These are phyloP conservation scores for Carnegiea gigantea DNA, from an alignment of 179 eudicot species.

Conservation along the genomic window DNA sequence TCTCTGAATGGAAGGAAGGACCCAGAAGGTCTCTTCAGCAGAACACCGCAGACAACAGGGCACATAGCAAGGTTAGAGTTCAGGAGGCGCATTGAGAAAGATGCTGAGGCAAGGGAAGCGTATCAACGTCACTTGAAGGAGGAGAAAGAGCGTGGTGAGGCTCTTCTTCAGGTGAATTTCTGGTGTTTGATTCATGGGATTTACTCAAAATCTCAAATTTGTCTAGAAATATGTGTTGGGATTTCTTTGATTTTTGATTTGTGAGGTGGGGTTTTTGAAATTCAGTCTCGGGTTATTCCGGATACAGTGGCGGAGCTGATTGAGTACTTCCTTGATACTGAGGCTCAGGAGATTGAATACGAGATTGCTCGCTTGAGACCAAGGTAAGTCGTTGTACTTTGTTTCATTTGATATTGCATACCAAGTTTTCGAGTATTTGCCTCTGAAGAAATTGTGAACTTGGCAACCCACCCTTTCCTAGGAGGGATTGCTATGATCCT, in stretches of 20 bases:
- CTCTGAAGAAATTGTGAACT: too few species aligned
- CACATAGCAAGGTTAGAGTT: constrained; percentile 69
- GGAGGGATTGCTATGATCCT: neutral
- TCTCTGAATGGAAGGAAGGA: constrained; percentile 49
- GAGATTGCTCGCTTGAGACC: constrained; percentile 87
- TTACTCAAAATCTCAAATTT: neutral
- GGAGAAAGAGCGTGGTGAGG: constrained; percentile 67
- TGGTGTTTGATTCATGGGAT: neutral
- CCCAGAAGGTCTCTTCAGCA: constrained; percentile 70
- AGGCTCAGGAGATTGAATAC: constrained; percentile 86
- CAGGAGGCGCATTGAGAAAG: constrained; percentile 57
- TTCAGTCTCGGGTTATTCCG: constrained; percentile 77
- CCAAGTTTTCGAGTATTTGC: too few species aligned
- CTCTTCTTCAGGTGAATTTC: constrained; percentile 56
- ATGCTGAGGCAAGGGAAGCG: constrained; percentile 67
- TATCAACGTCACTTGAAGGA: constrained; percentile 65
- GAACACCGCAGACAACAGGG: constrained; percentile 56
- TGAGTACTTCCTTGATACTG: constrained; percentile 93
- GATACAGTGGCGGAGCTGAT: constrained; percentile 55
- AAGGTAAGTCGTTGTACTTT: constrained; percentile 39
- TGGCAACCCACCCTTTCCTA: neutral
- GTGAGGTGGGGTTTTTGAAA: constrained; percentile 14
- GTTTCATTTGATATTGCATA: neutral
- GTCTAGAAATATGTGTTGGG: neutral
- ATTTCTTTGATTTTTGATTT: constrained; percentile 1